Conservation (phyloP, 352 stramenopile species). For the Phytophthora meadii region DNA sequence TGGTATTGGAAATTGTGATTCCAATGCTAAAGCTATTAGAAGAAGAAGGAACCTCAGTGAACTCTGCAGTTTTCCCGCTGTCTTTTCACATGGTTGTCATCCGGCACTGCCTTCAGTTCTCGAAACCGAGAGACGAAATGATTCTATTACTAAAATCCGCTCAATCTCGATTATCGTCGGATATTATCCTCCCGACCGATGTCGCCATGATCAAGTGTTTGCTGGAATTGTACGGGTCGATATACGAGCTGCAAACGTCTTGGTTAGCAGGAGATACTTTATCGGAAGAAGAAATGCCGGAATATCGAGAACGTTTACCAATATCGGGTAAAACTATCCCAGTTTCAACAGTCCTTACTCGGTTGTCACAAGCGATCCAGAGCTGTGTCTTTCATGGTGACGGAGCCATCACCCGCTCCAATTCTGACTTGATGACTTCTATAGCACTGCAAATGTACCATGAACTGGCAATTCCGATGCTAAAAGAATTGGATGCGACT, state of each 20-base stretch:
- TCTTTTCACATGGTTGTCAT: conserved; percentile 44
- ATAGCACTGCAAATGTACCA: conserved; percentile 50
- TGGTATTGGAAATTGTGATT: conserved; percentile 43
- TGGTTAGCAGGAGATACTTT: conserved; percentile 22
- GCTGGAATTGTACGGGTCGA: conserved; percentile 38
- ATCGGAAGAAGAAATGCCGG: conserved; percentile 20
- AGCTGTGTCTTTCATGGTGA: conserved; percentile 32
- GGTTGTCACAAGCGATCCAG: conserved; percentile 34
- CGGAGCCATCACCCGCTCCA: conserved; percentile 30
- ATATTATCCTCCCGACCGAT: conserved; percentile 7
- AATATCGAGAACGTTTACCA: conserved; percentile 1
- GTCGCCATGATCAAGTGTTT: conserved; percentile 21
- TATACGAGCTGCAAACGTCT: conserved; percentile 28
- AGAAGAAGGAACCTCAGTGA: neutral
- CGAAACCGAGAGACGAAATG: conserved; percentile 23
- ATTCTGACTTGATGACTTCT: conserved; percentile 43
- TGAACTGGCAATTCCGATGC: conserved; percentile 34
- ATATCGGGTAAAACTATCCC: conserved; percentile 19
- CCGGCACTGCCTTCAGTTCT: conserved; percentile 36
- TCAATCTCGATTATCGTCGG: conserved; percentile 10
- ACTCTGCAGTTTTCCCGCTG: conserved; percentile 33
- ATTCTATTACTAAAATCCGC: conserved; percentile 32
- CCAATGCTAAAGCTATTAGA: conserved; percentile 33
- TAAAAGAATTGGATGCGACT: conserved; percentile 44
- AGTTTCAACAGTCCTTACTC: conserved; percentile 5